phyloP scores from a whole-genome alignment of 108 stramenopile genomes.

The Asterionellopsis glacialis region DNA sequence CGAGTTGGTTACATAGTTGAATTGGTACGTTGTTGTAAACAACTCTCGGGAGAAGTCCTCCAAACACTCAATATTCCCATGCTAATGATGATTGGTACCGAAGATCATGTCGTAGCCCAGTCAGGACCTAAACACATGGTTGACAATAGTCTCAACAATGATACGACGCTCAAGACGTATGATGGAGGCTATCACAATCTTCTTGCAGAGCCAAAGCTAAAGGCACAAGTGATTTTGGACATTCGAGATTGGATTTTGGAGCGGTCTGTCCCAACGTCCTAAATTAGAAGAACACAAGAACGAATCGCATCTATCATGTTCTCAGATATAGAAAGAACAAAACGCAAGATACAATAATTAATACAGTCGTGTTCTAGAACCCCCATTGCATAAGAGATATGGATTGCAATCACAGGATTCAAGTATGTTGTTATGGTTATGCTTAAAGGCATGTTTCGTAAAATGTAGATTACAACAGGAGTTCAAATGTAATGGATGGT shows the following conservation, averaged over 20 bases:
- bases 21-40: conserved; percentile 7
- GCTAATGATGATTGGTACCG: conserved; percentile 19
- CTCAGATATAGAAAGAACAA: too few relatives aligned
- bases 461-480: too few relatives aligned
- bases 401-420: too few relatives aligned
- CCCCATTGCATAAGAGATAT: too few relatives aligned
- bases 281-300: too few relatives aligned
- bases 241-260: conserved; percentile 7
- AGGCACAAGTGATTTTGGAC: conserved; percentile 4
- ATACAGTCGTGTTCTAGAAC: too few relatives aligned
- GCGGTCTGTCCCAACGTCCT: too few relatives aligned
- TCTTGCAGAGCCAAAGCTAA: conserved; percentile 13
- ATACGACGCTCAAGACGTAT: conserved; percentile 9
- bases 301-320: too few relatives aligned
- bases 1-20: conserved; percentile 16
- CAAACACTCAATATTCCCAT: conserved; percentile 5
- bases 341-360: too few relatives aligned
- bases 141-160: conserved; percentile 4
- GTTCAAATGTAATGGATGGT: too few relatives aligned
- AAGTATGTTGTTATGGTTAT: too few relatives aligned
- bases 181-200: conserved; percentile 15
- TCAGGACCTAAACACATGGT: conserved; percentile 14
- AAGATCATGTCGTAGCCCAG: conserved; percentile 9
- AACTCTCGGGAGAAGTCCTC: not conserved
- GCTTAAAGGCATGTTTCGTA: too few relatives aligned